A percentile compares a stretch with the other conserved stretches of the same genome.
Evolutionary conservation across 495 filamentous ascomycete genomes (phyloP).

Genomic region (Hypoxylon lienhwacheense): DNA sequence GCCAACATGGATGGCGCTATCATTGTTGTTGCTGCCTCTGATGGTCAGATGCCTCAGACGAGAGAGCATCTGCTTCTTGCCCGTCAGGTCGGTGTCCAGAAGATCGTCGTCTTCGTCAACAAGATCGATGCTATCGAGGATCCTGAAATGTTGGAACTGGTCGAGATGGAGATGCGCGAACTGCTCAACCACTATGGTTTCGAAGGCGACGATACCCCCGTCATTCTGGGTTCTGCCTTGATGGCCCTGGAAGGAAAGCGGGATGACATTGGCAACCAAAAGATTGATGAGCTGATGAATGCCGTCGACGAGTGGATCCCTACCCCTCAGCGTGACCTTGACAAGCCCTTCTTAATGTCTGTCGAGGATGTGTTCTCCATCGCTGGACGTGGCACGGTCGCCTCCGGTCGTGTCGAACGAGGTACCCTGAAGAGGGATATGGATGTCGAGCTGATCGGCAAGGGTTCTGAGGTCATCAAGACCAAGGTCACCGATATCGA

Average conservation of each 20-base stretch:
- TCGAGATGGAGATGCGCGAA: slow-evolving; percentile 99
- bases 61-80: slow-evolving; percentile 97
- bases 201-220: slow-evolving; percentile 96
- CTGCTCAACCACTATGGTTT: slow-evolving; percentile 90
- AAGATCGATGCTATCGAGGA: slow-evolving; percentile 97
- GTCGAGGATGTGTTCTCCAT: slow-evolving; percentile 99
- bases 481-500: slow-evolving; percentile 99
- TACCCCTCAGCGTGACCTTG: slow-evolving; percentile 82
- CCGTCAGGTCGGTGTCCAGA: slow-evolving; percentile 96
- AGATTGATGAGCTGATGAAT: slow-evolving; percentile 83
- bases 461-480: slow-evolving; percentile 74
- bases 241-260: slow-evolving; percentile 88
- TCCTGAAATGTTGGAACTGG: slow-evolving; percentile 98
- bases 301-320: slow-evolving; percentile 97
- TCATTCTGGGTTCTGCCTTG: slow-evolving; percentile 92
- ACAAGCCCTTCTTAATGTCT: slow-evolving; percentile 98
- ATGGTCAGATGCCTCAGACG: slow-evolving; percentile 99
- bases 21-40: slow-evolving; percentile 96
- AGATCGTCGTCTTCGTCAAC: slow-evolving; percentile 98
- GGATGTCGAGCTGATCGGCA: slow-evolving; percentile 93
- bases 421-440: slow-evolving; percentile 86
- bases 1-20: slow-evolving; percentile 98
- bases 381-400: slow-evolving; percentile 93
- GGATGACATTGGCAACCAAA: slow-evolving; percentile 81
- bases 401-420: slow-evolving; percentile 95